Evolutionary conservation across 768 basidiomycete species (phyloP).

Genomic region (Boletus sp.): DNA sequence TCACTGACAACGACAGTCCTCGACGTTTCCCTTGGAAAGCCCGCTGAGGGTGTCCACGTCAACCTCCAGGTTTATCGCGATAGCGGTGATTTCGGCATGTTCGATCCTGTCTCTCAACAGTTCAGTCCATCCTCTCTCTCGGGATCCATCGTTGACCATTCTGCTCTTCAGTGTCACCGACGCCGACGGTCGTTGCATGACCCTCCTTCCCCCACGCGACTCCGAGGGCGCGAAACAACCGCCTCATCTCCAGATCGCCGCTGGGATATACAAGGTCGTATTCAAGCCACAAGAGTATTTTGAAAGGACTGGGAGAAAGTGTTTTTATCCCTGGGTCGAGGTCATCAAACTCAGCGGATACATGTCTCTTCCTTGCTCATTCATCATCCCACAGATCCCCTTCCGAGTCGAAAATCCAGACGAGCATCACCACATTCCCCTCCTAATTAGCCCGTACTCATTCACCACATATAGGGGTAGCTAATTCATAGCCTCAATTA

Average conservation of each 20-base stretch:
- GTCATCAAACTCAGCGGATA: constrained; percentile 37
- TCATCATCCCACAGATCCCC: constrained; percentile 53
- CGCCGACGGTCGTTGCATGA: constrained; percentile 75
- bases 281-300: constrained; percentile 87
- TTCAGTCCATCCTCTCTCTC: constrained; percentile 30
- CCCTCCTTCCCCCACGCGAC: constrained; percentile 59
- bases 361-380: constrained; percentile 2
- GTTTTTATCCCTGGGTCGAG: constrained; percentile 92
- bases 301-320: constrained; percentile 52
- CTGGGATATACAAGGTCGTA: constrained; percentile 71
- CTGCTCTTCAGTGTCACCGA: constrained; percentile 60
- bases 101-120: constrained; percentile 60
- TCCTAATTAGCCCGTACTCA: constrained; percentile 88
- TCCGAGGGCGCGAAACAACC: constrained; percentile 43
- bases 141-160: neutral
- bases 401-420: constrained; percentile 69
- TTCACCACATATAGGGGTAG: constrained; percentile 95
- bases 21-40: constrained; percentile 80
- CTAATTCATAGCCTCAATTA: constrained; percentile 30
- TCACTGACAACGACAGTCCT: constrained; percentile 53
- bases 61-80: constrained; percentile 52
- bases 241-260: constrained; percentile 41
- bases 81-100: constrained; percentile 39
- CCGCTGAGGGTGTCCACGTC: constrained; percentile 68
- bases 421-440: constrained; percentile 88